These are phyloP conservation scores for Marasmius fiardii DNA, from an alignment of 1,284 basidiomycete species.

Conservation along the genomic window DNA sequence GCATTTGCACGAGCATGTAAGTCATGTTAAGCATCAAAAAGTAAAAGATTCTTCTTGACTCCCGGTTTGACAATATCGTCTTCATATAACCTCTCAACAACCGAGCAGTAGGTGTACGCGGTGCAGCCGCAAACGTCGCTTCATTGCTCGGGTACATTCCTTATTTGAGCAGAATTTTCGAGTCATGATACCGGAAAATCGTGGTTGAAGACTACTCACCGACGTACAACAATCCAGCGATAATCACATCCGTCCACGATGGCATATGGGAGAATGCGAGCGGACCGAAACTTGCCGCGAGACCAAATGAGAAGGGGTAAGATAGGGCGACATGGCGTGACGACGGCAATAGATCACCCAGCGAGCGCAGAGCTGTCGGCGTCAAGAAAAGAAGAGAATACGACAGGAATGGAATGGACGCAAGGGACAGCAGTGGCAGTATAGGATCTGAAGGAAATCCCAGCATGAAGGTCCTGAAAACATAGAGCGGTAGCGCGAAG, in stretches of 20 bases:
- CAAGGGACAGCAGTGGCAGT: slow-evolving; percentile 51
- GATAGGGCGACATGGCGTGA: slow-evolving; percentile 53
- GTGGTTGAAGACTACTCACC: slow-evolving; percentile 39
- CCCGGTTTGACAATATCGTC: slow-evolving; percentile 85
- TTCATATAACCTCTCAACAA: slow-evolving; percentile 77
- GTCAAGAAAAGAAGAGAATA: slow-evolving; percentile 55
- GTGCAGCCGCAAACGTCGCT: slow-evolving; percentile 39
- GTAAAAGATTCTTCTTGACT: slow-evolving; percentile 95
- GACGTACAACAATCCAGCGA: slow-evolving; percentile 51
- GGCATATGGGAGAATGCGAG: slow-evolving; percentile 54
- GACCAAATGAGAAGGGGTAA: slow-evolving; percentile 43
- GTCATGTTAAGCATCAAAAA: slow-evolving; percentile 93
- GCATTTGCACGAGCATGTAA: slow-evolving; percentile 95
- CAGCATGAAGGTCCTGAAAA: slow-evolving; percentile 47
- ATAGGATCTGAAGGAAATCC: slow-evolving; percentile 34
- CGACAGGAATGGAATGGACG: slow-evolving; percentile 55
- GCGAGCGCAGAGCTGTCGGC: slow-evolving; percentile 47
- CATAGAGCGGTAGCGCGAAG: slow-evolving; percentile 60
- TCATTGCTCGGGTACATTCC: slow-evolving; percentile 54
- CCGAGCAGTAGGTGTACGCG: slow-evolving; percentile 54
- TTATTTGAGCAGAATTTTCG: slow-evolving; percentile 26
- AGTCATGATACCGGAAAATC: background rate
- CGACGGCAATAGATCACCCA: slow-evolving; percentile 43
- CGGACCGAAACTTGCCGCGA: slow-evolving; percentile 44
- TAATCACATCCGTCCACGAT: slow-evolving; percentile 49